Evolutionary conservation across 805 yeast genomes (phyloP), one percentile per base, ranked within the genome.

Genomic region (Kazachstania psychrophila): DNA sequence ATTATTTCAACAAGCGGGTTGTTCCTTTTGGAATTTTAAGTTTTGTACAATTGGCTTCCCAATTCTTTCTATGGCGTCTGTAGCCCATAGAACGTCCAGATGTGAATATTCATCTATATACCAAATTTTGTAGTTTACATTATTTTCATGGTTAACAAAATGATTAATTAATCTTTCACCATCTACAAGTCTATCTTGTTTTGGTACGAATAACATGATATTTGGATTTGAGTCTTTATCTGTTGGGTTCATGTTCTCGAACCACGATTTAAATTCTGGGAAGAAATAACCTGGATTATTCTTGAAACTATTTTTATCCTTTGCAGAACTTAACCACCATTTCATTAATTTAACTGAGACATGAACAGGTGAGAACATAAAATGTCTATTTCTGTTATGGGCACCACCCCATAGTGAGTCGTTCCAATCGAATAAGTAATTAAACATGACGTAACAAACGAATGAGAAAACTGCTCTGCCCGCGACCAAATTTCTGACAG

Each of bases 41-140:
- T 65, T 67, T 5, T 52, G 46, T 4, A 65, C 38, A 24, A 72
- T 45, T n/a, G 65, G 66, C 33, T 56, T 58, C 0, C 92, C 95
- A 12, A 89, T 71, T 30, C 65, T 69, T 3, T 73, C 75, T 14
- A 73, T 66, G 1, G 77, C 77, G 52, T 84, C 87, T 47, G 72
- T 75, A 0, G 96, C 89, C 98, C 98, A 89, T n/a, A 88, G 64
- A 1, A 87, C 94, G 58, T 89, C 98, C 26, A 89, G 62, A 58
- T 89, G 98, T 15, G 88, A 75, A 56, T 89, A 89, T 4, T 68
- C 70, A 0, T 73, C 70, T 4, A 89, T 46, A 17, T 46, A 49
- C 46, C 60, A 53, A 25, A 56, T 52, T 18, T 56, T 54, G 44
- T 47, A 62, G 16, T 45, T 32, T 4, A 45, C 39, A 6, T 46